phyloP scores from a whole-genome alignment of 306 rosid genomes.

The Trifolium dubium region DNA sequence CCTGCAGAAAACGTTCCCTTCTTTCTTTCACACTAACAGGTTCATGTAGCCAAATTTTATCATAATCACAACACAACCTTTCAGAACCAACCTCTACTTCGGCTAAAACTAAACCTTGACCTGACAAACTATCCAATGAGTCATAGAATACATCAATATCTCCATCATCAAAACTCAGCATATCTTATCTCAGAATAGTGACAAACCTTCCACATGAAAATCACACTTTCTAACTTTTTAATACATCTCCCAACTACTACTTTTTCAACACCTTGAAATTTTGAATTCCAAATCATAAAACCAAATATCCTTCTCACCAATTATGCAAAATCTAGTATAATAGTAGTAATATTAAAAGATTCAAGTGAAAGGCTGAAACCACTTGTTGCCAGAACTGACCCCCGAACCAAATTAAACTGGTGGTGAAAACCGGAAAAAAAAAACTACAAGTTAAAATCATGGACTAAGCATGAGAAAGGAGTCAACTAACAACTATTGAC shows the following conservation, averaged over 20 bases:
- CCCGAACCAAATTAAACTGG: no score
- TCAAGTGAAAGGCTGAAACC: no score
- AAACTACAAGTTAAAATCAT: slow-evolving; percentile 34
- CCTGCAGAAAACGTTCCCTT: not conserved
- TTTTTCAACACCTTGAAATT: slow-evolving; percentile 38
- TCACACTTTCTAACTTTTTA: slow-evolving; percentile 15
- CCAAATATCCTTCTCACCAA: slow-evolving; percentile 56
- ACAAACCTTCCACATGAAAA: slow-evolving; percentile 23
- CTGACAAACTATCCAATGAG: slow-evolving; percentile 22
- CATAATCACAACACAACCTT: slow-evolving; percentile 8
- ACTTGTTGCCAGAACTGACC: no score
- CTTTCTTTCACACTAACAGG: slow-evolving; percentile 24
- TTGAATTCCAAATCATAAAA: slow-evolving; percentile 51
- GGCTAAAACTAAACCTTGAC: slow-evolving; percentile 6
- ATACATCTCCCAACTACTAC: slow-evolving; percentile 26
- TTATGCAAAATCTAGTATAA: slow-evolving; percentile 46
- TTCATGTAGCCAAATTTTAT: slow-evolving; percentile 29
- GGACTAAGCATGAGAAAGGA: slow-evolving; percentile 49
- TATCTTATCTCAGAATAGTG: not conserved
- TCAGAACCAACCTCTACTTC: slow-evolving; percentile 9
- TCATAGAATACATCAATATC: slow-evolving; percentile 23
- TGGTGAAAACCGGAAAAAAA: no score
- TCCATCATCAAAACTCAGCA: slow-evolving; percentile 18
- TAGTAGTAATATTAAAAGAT: not conserved
- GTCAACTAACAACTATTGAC: slow-evolving; percentile 54